These are phyloP conservation scores for Coemansia sp. DNA, from an alignment of 192 early-diverging fungal genomes.

Conservation along the genomic window DNA sequence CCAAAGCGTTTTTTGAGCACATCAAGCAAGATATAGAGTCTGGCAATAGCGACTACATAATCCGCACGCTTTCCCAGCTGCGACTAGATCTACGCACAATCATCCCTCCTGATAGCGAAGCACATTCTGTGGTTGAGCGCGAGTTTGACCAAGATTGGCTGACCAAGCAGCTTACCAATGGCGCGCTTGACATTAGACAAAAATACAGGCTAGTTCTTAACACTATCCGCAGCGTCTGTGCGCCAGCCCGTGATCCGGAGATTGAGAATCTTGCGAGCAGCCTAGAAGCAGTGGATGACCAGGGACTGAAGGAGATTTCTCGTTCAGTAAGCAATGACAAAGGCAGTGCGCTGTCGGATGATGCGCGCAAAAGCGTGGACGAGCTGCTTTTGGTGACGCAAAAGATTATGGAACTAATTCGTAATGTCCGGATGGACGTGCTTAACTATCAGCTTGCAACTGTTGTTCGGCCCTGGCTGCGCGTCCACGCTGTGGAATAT, in stretches of 20 bases:
- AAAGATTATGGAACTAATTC: constrained; percentile 28
- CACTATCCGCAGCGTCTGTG: constrained; percentile 32
- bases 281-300: constrained; percentile 8
- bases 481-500: constrained; percentile 34
- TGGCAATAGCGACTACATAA: constrained; percentile 24
- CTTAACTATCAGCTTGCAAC: constrained; percentile 45
- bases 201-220: constrained; percentile 21
- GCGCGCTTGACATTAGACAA: constrained; percentile 18
- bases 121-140: constrained; percentile 19
- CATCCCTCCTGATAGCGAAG: constrained; percentile 14
- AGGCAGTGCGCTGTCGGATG: not conserved
- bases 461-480: constrained; percentile 43
- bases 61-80: constrained; percentile 21
- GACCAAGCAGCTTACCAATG: constrained; percentile 9
- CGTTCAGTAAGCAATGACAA: not conserved
- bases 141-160: constrained; percentile 42
- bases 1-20: constrained; percentile 23
- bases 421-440: constrained; percentile 26
- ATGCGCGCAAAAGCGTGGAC: constrained; percentile 4
- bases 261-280: constrained; percentile 8
- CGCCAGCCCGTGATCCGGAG: constrained; percentile 24
- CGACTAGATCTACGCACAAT: constrained; percentile 29
- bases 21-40: constrained; percentile 18
- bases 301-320: not conserved
- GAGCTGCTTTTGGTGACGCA: constrained; percentile 18